Conservation (phyloP, 768 basidiomycete species). For the Collybiopsis luxurians region DNA sequence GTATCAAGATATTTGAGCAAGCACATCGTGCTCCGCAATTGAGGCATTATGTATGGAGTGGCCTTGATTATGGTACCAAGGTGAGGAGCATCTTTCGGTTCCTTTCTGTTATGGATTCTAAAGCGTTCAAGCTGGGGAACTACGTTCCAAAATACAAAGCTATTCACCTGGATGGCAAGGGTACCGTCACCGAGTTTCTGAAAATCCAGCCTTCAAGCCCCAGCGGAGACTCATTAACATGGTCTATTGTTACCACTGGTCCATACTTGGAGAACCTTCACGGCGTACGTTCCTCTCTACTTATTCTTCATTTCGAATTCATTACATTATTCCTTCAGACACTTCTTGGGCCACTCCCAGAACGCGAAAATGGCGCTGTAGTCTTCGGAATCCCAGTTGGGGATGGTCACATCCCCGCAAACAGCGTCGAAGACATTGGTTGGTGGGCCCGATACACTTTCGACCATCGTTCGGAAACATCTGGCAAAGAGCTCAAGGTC, state of each 20-base stretch:
- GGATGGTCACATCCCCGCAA: slow-evolving; percentile 36
- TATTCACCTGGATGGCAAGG: slow-evolving; percentile 41
- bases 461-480: slow-evolving; percentile 30
- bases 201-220: slow-evolving; percentile 31
- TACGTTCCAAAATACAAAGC: slow-evolving; percentile 24
- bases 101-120: background rate
- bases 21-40: slow-evolving; percentile 5
- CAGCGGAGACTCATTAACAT: slow-evolving; percentile 28
- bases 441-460: slow-evolving; percentile 38
- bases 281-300: slow-evolving; percentile 23
- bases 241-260: slow-evolving; percentile 35
- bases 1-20: slow-evolving; percentile 7
- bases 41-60: slow-evolving; percentile 8
- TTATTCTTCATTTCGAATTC: too few relatives aligned
- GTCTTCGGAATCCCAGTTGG: slow-evolving; percentile 35
- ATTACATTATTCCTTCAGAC: too few relatives aligned
- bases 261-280: slow-evolving; percentile 43
- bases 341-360: slow-evolving; percentile 32
- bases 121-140: background rate
- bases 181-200: slow-evolving; percentile 36
- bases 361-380: slow-evolving; percentile 34
- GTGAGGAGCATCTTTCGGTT: background rate
- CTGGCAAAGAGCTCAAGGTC: slow-evolving; percentile 31
- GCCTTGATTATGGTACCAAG: slow-evolving; percentile 8
- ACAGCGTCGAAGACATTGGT: slow-evolving; percentile 36